Evolutionary conservation across 345 rosid genomes (phyloP).

Genomic region (Rhodamnia rubescens): DNA sequence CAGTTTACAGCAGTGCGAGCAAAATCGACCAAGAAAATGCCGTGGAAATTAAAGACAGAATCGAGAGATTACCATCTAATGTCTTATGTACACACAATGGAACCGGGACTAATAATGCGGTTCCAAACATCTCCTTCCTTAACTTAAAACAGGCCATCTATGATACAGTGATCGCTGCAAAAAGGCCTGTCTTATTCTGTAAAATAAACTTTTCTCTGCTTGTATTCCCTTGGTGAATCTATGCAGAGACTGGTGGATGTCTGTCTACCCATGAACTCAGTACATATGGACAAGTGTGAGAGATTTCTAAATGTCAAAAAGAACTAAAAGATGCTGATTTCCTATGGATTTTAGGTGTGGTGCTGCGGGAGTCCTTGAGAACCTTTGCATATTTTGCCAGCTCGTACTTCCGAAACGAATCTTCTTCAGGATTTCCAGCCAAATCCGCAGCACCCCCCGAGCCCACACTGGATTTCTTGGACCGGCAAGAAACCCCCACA

Average conservation of each 20-base stretch:
- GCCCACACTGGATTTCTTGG: not conserved
- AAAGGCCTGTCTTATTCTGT: not conserved
- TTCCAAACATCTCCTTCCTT: not conserved
- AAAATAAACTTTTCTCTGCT: not conserved
- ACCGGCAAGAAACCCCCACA: not conserved
- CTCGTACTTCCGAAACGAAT: conserved; percentile 23
- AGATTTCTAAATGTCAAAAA: not conserved
- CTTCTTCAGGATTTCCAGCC: not conserved
- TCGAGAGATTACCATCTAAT: not conserved
- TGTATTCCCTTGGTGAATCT: not conserved
- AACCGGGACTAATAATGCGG: not conserved
- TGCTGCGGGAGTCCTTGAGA: conserved; percentile 28
- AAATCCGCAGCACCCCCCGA: not conserved
- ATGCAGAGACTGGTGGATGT: not conserved
- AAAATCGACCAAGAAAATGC: not conserved
- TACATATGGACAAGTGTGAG: not conserved
- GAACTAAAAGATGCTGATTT: conserved; percentile 34
- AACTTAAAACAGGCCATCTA: not conserved
- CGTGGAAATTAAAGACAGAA: not conserved
- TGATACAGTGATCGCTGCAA: not conserved
- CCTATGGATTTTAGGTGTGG: conserved; percentile 12
- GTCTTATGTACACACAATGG: not conserved
- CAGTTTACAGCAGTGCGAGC: not conserved
- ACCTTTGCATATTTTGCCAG: conserved; percentile 54
- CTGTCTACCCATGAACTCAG: not conserved